These are phyloP conservation scores for Ophiostoma quercus DNA, from an alignment of 2,329 filamentous ascomycete species.

Conservation along the genomic window DNA sequence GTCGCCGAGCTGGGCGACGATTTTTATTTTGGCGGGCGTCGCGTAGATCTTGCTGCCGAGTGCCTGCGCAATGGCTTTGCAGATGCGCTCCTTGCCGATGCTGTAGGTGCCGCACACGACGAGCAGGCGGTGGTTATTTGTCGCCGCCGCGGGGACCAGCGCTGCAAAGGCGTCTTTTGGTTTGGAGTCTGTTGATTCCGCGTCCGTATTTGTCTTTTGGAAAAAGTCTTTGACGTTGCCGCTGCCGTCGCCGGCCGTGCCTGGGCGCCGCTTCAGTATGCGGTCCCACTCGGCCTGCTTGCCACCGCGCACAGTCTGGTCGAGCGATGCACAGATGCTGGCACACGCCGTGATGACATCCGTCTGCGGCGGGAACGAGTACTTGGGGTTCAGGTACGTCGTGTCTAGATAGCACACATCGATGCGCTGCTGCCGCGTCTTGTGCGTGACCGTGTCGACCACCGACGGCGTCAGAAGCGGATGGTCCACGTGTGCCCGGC, in stretches of 20 bases:
- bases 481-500: constrained; percentile 75
- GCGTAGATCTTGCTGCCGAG: constrained; percentile 87
- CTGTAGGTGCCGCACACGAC: constrained; percentile 95
- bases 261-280: constrained; percentile 36
- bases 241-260: constrained; percentile 34
- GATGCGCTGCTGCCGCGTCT: constrained; percentile 74
- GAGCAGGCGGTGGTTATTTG: constrained; percentile 55
- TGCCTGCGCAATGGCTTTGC: constrained; percentile 82
- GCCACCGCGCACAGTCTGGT: constrained; percentile 34
- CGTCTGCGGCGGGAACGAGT: constrained; percentile 84
- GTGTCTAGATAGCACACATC: constrained; percentile 97
- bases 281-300: constrained; percentile 46
- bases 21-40: constrained; percentile 71
- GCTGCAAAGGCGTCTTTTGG: constrained; percentile 27
- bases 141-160: constrained; percentile 23
- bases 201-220: constrained; percentile 29
- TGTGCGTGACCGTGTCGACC: constrained; percentile 60
- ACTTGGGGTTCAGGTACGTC: constrained; percentile 92
- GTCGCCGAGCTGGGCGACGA: constrained; percentile 81
- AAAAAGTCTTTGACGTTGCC: constrained; percentile 52
- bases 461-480: constrained; percentile 72
- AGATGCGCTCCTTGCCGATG: constrained; percentile 96
- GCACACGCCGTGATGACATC: constrained; percentile 85
- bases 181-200: not conserved
- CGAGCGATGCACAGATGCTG: constrained; percentile 65